Conservation (phyloP, 495 filamentous ascomycete genomes). For the Aspergillus cavernicola region DNA sequence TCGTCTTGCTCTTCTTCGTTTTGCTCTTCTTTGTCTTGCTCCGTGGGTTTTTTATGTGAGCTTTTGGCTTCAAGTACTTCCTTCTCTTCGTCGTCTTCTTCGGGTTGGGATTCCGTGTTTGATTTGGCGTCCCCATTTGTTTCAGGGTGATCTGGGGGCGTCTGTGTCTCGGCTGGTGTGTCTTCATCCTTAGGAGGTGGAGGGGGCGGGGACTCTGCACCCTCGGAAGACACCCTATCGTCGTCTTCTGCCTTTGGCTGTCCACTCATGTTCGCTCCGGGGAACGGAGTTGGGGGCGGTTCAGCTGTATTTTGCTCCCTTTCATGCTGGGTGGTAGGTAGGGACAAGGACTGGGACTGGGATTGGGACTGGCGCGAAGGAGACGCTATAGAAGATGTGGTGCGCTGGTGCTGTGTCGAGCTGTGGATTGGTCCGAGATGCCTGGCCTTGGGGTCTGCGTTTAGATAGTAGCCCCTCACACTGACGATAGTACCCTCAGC, state of each 20-base stretch:
- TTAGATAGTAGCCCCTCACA: conserved; percentile 92
- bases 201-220: conserved; percentile 25
- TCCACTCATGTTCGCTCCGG: conserved; percentile 32
- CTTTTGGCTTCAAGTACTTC: neutral
- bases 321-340: conserved; percentile 23
- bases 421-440: conserved; percentile 50
- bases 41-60: neutral
- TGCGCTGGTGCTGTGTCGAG: conserved; percentile 38
- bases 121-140: conserved; percentile 3
- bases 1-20: conserved; percentile 19
- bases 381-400: conserved; percentile 30
- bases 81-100: conserved; percentile 8
- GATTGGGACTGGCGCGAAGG: conserved; percentile 10
- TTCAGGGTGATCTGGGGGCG: neutral
- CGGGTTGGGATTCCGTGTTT: neutral
- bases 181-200: conserved; percentile 38
- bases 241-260: conserved; percentile 29
- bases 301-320: conserved; percentile 26
- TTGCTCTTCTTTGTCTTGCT: conserved; percentile 6
- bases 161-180: neutral
- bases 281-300: conserved; percentile 43
- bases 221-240: conserved; percentile 27
- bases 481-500: conserved; percentile 88
- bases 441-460: conserved; percentile 70
- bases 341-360: conserved; percentile 21